Percentiles rank a stretch among this genome's conserved stretches.
Evolutionary conservation across 2,329 filamentous ascomycete species (phyloP).

Genomic region (Alternaria brassicae): DNA sequence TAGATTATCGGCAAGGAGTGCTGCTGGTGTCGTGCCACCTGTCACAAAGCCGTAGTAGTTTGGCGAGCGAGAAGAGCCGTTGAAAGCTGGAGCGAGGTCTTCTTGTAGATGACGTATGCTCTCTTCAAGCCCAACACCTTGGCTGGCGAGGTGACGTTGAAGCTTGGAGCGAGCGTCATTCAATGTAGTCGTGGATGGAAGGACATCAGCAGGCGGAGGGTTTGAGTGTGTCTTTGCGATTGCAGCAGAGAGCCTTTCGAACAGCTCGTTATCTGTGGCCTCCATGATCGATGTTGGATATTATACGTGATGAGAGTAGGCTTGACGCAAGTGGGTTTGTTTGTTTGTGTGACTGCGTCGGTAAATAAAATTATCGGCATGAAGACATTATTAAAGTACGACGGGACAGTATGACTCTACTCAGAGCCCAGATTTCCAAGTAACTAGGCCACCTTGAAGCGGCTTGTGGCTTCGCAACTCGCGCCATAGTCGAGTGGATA

Average conservation of each 20-base stretch:
- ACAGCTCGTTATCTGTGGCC: conserved; percentile 16
- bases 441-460: conserved; percentile 3
- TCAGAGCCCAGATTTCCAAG: not conserved
- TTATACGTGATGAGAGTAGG: not conserved
- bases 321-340: not conserved
- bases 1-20: conserved; percentile 82
- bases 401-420: conserved; percentile 5
- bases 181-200: conserved; percentile 45
- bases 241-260: conserved; percentile 29
- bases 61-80: conserved; percentile 63
- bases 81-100: conserved; percentile 65
- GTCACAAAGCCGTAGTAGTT: conserved; percentile 85
- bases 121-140: conserved; percentile 54
- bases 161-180: conserved; percentile 46
- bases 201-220: conserved; percentile 34
- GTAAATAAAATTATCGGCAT: not conserved
- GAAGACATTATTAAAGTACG: not conserved
- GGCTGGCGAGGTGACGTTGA: conserved; percentile 43
- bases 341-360: not conserved
- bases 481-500: not conserved
- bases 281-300: conserved; percentile 15
- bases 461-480: conserved; percentile 1
- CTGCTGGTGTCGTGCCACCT: conserved; percentile 79
- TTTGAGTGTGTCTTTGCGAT: conserved; percentile 36
- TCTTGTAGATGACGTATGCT: conserved; percentile 54